These are phyloP conservation scores for Trichoderma harzianum DNA, from an alignment of 2,329 filamentous ascomycete species.

Conservation along the genomic window DNA sequence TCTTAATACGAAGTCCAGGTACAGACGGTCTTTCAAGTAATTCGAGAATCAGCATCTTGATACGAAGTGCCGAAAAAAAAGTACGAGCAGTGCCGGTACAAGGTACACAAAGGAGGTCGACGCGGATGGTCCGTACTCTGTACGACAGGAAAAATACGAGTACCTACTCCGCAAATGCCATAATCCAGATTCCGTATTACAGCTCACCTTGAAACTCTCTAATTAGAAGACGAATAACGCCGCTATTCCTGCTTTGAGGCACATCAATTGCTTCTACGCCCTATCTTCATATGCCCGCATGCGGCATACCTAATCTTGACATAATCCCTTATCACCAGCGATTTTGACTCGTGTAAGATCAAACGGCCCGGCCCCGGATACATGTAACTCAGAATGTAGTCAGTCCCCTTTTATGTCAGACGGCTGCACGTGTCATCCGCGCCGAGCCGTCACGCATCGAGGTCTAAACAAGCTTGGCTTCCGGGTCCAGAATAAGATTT, in stretches of 20 bases:
- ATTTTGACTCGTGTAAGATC: not conserved
- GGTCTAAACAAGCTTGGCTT: not conserved
- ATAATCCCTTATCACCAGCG: not conserved
- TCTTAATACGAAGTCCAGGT: not conserved
- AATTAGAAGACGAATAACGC: not conserved
- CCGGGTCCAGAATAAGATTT: not conserved
- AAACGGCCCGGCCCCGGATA: not conserved
- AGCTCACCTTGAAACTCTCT: constrained; percentile 4
- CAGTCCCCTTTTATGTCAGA: not conserved
- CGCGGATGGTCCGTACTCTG: not conserved
- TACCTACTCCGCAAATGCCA: not conserved
- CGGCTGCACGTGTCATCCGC: constrained; percentile 4
- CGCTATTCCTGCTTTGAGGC: not conserved
- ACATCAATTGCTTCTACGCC: not conserved
- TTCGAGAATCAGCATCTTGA: not conserved
- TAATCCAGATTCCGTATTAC: not conserved
- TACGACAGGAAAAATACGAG: not conserved
- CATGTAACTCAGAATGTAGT: not conserved
- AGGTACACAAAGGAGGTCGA: constrained; percentile 1
- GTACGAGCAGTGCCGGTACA: not conserved
- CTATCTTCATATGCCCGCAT: not conserved
- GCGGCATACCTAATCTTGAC: not conserved
- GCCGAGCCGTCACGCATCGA: constrained; percentile 11
- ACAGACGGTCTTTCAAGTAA: not conserved
- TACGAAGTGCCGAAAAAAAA: not conserved